Evolutionary conservation across 78 protist species (phyloP).

Genomic region (Speleostelium caveatum): DNA sequence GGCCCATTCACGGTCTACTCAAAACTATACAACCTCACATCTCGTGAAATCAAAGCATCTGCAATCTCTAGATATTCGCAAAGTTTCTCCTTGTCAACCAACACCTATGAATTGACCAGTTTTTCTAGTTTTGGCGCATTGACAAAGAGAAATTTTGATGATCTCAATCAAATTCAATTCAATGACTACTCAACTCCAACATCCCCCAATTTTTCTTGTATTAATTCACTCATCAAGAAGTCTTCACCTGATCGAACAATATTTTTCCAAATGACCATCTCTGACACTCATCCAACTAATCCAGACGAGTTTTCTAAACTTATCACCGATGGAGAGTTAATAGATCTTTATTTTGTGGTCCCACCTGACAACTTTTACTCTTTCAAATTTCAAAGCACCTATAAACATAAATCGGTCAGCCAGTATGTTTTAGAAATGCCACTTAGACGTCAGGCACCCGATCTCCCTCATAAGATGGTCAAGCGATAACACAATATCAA

Average conservation of each 20-base stretch:
- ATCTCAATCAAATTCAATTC: neutral
- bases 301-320: neutral
- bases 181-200: neutral
- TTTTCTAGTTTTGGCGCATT: neutral
- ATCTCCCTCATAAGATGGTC: too few relatives aligned
- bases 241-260: neutral
- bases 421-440: conserved; percentile 17
- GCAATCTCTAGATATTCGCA: neutral
- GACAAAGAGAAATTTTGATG: neutral
- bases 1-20: neutral
- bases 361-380: neutral
- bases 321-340: neutral
- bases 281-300: conserved; percentile 9
- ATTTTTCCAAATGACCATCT: conserved; percentile 28
- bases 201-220: neutral
- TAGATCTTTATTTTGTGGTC: conserved; percentile 29
- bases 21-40: neutral
- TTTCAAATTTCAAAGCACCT: neutral
- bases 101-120: neutral
- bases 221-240: conserved; percentile 12
- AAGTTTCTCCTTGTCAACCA: neutral
- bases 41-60: neutral
- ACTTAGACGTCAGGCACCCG: too few relatives aligned
- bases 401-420: conserved; percentile 1
- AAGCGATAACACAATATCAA: too few relatives aligned